A percentile compares a stretch with the other conserved stretches of the same genome.
Evolutionary conservation across 768 basidiomycete genomes (phyloP).

Genomic region (Baorangia bicolor): DNA sequence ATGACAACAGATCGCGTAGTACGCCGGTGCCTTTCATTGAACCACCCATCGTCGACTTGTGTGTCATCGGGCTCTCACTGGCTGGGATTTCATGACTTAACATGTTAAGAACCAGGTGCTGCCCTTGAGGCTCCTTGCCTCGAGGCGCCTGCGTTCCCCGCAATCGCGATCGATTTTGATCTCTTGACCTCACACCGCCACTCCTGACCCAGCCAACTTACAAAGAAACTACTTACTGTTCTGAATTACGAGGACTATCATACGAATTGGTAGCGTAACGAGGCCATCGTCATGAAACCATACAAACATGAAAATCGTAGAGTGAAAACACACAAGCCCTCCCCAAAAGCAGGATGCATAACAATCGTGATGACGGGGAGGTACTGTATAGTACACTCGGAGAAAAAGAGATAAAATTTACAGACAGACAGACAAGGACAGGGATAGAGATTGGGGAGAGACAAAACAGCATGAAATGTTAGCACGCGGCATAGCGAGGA

Average conservation of each 20-base stretch:
- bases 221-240: not conserved
- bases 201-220: not conserved
- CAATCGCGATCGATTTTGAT: not conserved
- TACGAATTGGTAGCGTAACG: slow-evolving; percentile 5
- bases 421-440: not conserved
- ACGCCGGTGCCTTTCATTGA: not conserved
- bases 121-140: slow-evolving; percentile 8
- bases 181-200: not conserved
- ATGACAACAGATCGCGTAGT: slow-evolving; percentile 22
- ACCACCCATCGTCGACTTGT: not conserved
- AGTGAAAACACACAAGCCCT: not conserved
- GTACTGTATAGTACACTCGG: not conserved
- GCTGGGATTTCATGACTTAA: not conserved
- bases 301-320: not conserved
- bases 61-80: not conserved
- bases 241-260: slow-evolving; percentile 13
- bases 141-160: slow-evolving; percentile 11
- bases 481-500: not conserved
- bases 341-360: not conserved
- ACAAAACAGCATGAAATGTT: not conserved
- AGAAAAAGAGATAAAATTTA: not conserved
- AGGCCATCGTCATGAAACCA: not conserved
- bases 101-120: not conserved
- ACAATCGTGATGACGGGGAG: not conserved
- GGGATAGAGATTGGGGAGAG: no score